Base-by-base conservation (phyloP, 2,329 filamentous ascomycete genomes). In the Elsinoe batatas region DNA sequence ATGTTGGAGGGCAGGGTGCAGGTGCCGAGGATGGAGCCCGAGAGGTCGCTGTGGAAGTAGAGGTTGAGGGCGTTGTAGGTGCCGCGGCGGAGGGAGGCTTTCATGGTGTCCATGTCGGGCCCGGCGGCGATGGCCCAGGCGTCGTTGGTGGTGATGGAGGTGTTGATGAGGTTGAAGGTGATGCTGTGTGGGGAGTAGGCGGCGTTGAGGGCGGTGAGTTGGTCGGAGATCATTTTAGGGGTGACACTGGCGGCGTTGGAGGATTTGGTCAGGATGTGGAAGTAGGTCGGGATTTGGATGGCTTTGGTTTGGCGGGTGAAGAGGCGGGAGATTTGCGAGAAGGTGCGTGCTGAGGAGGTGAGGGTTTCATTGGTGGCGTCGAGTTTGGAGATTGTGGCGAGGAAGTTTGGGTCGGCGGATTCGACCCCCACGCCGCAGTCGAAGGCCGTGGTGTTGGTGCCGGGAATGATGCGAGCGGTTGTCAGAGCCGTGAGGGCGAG, bases 41-140 rank as follows among this genome's bases (percentile, higher is more conserved):
- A 57, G 22, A 82, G 71, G 56, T 81, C 71, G 32, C 76, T 77
- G 65, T 81, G 77, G 69, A 81, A 82, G 69, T 81, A 82, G 58
- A 83, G 69, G 65, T 83, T 83, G 35, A 82, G 71, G 1, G 74
- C 73, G 37, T 62, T 59, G 66, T 83, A 83, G 37, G 65, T 74
- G 53, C 80, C 79, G 57, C 73, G 68, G 18, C 79, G 77, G 2
- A 82, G 74, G 1, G 74, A 65, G 20, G 67, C 64, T 65, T 82
- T 82, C 76, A 81, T 78, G 8, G 60, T 70, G 46, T 74, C 63
- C 60, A 76, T 74, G 62, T 75, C 73, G 20, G 65, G 65, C 56
- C 73, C 75, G 33, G 69, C 70, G 54, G 69, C 72, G 15, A 69
- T 63, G 32, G 79, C 78, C 79, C 79, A 82, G 44, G 68, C 68